Evolutionary conservation across 495 filamentous ascomycete genomes (phyloP).

Genomic region (Amphirosellinia nigrospora): DNA sequence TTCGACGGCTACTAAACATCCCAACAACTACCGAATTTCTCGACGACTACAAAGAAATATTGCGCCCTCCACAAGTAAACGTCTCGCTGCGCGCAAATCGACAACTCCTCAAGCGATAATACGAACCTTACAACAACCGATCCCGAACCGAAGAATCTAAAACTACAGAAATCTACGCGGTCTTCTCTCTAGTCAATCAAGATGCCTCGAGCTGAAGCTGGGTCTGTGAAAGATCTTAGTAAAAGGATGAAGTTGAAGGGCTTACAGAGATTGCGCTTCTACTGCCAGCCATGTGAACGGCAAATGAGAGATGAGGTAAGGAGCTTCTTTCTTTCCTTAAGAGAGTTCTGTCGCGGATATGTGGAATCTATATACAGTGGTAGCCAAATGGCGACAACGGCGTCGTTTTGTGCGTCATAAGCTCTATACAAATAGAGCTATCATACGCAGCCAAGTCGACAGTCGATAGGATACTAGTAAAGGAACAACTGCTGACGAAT

Average conservation of each 20-base stretch:
- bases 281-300: constrained; percentile 73
- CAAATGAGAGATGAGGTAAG: constrained; percentile 63
- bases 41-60: not conserved
- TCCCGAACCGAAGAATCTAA: not conserved
- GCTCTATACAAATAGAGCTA: no score
- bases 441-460: no score
- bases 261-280: constrained; percentile 84
- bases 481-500: not conserved
- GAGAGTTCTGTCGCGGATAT: no score
- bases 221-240: constrained; percentile 80
- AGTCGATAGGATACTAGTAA: no score
- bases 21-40: no score
- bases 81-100: not conserved
- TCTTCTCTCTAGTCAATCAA: constrained; percentile 39
- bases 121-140: not conserved
- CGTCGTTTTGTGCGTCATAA: no score
- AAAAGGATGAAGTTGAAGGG: constrained; percentile 94
- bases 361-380: no score
- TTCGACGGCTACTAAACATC: no score
- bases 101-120: not conserved
- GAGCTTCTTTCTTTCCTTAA: no score
- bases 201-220: constrained; percentile 95
- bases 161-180: not conserved
- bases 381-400: no score
- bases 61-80: not conserved